phyloP scores from a whole-genome alignment of 1,139 yeast genomes.

The Yamadazyma taylorii region DNA sequence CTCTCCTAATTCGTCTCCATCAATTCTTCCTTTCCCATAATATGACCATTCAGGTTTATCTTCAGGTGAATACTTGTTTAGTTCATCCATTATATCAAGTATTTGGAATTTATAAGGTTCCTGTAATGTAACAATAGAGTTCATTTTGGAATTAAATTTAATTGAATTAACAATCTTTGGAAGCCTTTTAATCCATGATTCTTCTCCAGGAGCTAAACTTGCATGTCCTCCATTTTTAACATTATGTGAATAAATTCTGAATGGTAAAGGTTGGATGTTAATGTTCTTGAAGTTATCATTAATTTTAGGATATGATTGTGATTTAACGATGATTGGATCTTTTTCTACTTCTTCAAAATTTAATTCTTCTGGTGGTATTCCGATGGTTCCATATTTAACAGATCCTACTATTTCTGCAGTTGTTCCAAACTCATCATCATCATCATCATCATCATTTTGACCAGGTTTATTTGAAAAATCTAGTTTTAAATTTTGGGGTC shows the following conservation, averaged over 20 bases:
- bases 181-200: slow-evolving; percentile 29
- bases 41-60: slow-evolving; percentile 30
- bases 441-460: slow-evolving; percentile 13
- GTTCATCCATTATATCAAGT: slow-evolving; percentile 29
- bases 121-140: slow-evolving; percentile 35
- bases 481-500: background rate
- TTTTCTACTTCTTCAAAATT: slow-evolving; percentile 12
- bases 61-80: slow-evolving; percentile 25
- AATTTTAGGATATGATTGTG: slow-evolving; percentile 18
- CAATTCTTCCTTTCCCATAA: slow-evolving; percentile 36
- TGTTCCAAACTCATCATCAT: slow-evolving; percentile 6
- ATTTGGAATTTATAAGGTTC: slow-evolving; percentile 37
- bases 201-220: slow-evolving; percentile 30
- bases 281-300: slow-evolving; percentile 16
- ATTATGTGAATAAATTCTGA: slow-evolving; percentile 41
- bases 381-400: slow-evolving; percentile 21
- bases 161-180: slow-evolving; percentile 29
- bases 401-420: background rate
- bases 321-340: slow-evolving; percentile 16
- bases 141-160: slow-evolving; percentile 22
- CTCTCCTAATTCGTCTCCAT: slow-evolving; percentile 34
- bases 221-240: slow-evolving; percentile 36
- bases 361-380: slow-evolving; percentile 21
- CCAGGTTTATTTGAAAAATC: background rate
- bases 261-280: slow-evolving; percentile 20